phyloP scores from a whole-genome alignment of 768 basidiomycete species.

The Cyathus striatus region DNA sequence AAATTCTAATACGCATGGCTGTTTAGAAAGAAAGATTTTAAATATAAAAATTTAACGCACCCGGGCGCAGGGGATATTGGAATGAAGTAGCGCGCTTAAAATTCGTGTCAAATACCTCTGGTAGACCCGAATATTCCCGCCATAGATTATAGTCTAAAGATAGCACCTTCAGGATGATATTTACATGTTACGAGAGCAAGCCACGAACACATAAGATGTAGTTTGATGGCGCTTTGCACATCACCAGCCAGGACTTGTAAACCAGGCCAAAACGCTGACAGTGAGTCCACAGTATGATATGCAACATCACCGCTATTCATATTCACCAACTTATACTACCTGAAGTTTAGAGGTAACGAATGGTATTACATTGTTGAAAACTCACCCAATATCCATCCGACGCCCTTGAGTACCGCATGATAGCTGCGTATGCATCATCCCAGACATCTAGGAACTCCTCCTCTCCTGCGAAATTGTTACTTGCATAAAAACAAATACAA shows the following conservation, averaged over 20 bases:
- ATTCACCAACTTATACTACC: slow-evolving; percentile 81
- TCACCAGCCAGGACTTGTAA: slow-evolving; percentile 86
- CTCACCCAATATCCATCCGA: slow-evolving; percentile 86
- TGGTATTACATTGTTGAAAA: slow-evolving; percentile 4
- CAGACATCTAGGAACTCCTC: slow-evolving; percentile 79
- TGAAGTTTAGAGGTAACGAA: neutral
- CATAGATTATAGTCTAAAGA: slow-evolving; percentile 85
- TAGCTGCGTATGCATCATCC: slow-evolving; percentile 74
- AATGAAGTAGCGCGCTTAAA: slow-evolving; percentile 65
- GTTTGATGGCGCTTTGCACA: slow-evolving; percentile 83
- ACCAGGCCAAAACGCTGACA: slow-evolving; percentile 98
- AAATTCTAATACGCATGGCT: no score
- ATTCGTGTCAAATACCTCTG: slow-evolving; percentile 88
- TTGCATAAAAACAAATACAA: neutral
- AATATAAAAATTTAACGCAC: slow-evolving; percentile 22
- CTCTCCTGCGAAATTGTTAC: slow-evolving; percentile 47
- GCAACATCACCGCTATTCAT: slow-evolving; percentile 72
- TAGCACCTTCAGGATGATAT: neutral
- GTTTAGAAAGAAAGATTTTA: neutral
- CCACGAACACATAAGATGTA: slow-evolving; percentile 84
- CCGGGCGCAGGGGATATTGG: slow-evolving; percentile 79
- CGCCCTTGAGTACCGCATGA: slow-evolving; percentile 83
- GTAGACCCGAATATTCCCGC: slow-evolving; percentile 81
- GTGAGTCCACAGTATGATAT: slow-evolving; percentile 82
- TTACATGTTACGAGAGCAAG: neutral